Base-by-base conservation (phyloP, 345 rosid species). In the Citrus glauca region DNA sequence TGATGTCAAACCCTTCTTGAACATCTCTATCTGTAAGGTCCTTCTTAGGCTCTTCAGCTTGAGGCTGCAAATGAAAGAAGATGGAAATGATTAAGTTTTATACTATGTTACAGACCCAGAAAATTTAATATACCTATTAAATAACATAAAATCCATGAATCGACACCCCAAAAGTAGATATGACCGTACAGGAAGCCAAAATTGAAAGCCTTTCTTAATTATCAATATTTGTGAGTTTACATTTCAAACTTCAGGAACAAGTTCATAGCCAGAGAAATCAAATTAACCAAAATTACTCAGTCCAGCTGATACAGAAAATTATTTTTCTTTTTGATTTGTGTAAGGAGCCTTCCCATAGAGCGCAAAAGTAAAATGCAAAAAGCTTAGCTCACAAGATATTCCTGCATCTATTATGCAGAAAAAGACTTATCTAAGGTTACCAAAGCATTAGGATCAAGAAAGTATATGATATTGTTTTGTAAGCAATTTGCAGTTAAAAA, bases 21-120 rank as follows among this genome's bases (percentile, higher is more conserved):
- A 89, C 94, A 82, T 95, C 99, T 45, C 96, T 88, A 74, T 87
- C 93, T 32, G 97, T 89, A 73, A 85, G 87, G 80, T 95, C 98
- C 88, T 92, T 95, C 91, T 89, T 91, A 72, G 86, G 84, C 79
- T 93, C 99, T 87, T 95, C 97, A 64, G 91, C 78, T 80, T 88
- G 92, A 73, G 97, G 98, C 99, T 95, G 86, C 80, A 83, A 56
- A 75, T 57, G 37, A 33, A 74, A 72, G 66, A 55, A 13, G 66
- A 81, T 38, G 71, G 78, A 59, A 10, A 55, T 20, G 60, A 63
- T 77, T 71, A 67, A 73, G 77, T 16, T 71, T 69, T 48, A 38
- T 28, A 61, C 4, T 76, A 37, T 37, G 67, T 24, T 35, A 66
- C 38, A 55, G 25, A 62, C 32, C 42, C 61, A 62, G 25, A 24